Base-by-base conservation (phyloP, 129 eudicot species). In the Centrapalus pauciflorus region DNA sequence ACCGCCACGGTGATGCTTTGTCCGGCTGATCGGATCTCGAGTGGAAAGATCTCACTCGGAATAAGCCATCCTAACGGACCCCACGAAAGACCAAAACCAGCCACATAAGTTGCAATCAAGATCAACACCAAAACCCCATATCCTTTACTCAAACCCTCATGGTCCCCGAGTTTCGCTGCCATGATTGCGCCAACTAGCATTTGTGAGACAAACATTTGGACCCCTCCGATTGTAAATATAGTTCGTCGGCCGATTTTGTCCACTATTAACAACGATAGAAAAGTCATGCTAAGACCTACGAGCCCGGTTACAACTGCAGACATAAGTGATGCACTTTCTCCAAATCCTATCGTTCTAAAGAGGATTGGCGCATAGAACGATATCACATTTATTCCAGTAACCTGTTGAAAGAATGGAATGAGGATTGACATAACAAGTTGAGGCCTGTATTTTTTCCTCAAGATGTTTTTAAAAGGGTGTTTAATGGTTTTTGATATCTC, bases 31-130 rank as follows among this genome's bases (percentile, higher is more conserved):
- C 89, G 45, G n/a, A 88, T 70, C 66, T 85, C 96, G 45, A 89
- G 33, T 1, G 89, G 85, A 33, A 85, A 85, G 0, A 83, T 89
- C 19, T 89, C 96, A 30, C 96, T 89, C 8, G 96, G 81, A 60
- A 89, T 70, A 7, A 85, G 49, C 90, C 89, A 85, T 5, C 93
- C 93, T 29, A 89, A 62, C 1, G 96, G 96, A 2, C 96, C 96
- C 96, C 96, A 89, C 2, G 96, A 89, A 17, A 76, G 50, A 24
- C 85, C 84, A 43, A 89, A 89, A 7, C 90, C 96, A 7, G 87
- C 87, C 23, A 78, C 87, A 61, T 83, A 81, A 16, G 77, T 52
- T 24, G 82, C 67, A 1, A 84, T 76, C 59, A 90, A 61, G 1
- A 82, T 56, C 35, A 84, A 27, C 43, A 90, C 84, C 14, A 80